Conservation (phyloP, 2,329 filamentous ascomycete species). For the Aureobasidium sp. region DNA sequence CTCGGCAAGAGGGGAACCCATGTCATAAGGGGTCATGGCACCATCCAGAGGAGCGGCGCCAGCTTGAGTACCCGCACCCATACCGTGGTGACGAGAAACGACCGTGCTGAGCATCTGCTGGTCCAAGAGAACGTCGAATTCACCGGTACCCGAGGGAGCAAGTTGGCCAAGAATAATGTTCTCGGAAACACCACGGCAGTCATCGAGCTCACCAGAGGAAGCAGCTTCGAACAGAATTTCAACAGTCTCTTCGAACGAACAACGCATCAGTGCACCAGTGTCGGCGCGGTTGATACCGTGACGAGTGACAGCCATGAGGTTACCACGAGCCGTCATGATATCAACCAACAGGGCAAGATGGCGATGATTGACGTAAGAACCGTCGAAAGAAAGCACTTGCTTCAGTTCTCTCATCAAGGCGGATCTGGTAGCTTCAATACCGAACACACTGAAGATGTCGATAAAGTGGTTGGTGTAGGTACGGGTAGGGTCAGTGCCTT, state of each 20-base stretch:
- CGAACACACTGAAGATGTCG: conserved; percentile 89
- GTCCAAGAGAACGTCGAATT: conserved; percentile 89
- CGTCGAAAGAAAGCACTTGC: conserved; percentile 92
- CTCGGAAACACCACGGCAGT: conserved; percentile 96
- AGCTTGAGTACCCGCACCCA: conserved; percentile 64
- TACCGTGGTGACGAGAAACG: conserved; percentile 56
- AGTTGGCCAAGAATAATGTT: conserved; percentile 98
- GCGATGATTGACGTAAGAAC: conserved; percentile 98
- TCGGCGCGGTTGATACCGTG: conserved; percentile 98
- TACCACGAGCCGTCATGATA: conserved; percentile 94
- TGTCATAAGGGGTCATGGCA: conserved; percentile 88
- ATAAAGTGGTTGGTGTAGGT: conserved; percentile 95
- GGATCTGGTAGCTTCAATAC: conserved; percentile 87
- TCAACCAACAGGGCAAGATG: conserved; percentile 92
- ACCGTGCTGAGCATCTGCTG: conserved; percentile 94
- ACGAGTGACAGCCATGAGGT: conserved; percentile 91
- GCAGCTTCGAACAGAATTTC: conserved; percentile 96
- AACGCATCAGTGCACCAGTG: conserved; percentile 96
- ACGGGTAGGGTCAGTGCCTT: conserved; percentile 77
- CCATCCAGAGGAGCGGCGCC: conserved; percentile 64
- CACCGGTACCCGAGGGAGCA: conserved; percentile 92
- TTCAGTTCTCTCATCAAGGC: conserved; percentile 83
- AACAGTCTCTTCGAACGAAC: conserved; percentile 98
- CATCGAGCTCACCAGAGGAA: conserved; percentile 88
- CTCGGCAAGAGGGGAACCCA: conserved; percentile 57